Base-by-base conservation (phyloP, 495 filamentous ascomycete genomes). In the Arthonia radiata region DNA sequence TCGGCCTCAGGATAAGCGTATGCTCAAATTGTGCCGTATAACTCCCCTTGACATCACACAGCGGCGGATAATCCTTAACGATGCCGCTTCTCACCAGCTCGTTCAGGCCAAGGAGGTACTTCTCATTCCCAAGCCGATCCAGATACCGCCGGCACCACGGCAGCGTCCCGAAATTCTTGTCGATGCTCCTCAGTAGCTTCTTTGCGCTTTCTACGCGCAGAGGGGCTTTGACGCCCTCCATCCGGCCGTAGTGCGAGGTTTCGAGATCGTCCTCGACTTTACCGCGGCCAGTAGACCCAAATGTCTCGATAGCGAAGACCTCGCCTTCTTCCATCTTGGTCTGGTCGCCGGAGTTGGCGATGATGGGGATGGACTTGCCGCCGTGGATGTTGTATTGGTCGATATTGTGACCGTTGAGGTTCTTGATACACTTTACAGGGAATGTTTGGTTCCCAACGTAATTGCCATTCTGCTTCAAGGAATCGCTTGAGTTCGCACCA, bases 21-120 rank as follows among this genome's bases (percentile, higher is more conserved):
- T 93, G 82, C 60, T 93, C 82, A 41, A 58, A 91, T 49, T 93
- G 82, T 34, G 82, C 82, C 12, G 81, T 90, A 46, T 86, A 93
- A 13, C 76, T 83, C 29, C 82, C 82, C 65, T 90, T 91, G 52
- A 79, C 67, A 56, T 93, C 82, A 32, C 69, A 67, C 24, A 93
- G 57, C 13, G 82, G 82, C 2, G 80, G 79, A 42, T 93, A 92
- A 22, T 72, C 66, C 47, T 90, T 76, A 13, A 93, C 75, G 38
- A 93, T 78, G 8, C 79, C 81, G 27, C 59, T 64, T 5, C 61
- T 55, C 11, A 91, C 78, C 27, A 93, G 59, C 44, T 80, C 86
- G 50, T 91, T 91, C 53, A 61, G 50, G 5, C 78, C 80, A 2
- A 83, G 59, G 14, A 83, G 63, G 40, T 90, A 91, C 44, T 81